These are phyloP conservation scores for Yamadazyma insecticola DNA, from an alignment of 805 yeast genomes.

Conservation along the genomic window DNA sequence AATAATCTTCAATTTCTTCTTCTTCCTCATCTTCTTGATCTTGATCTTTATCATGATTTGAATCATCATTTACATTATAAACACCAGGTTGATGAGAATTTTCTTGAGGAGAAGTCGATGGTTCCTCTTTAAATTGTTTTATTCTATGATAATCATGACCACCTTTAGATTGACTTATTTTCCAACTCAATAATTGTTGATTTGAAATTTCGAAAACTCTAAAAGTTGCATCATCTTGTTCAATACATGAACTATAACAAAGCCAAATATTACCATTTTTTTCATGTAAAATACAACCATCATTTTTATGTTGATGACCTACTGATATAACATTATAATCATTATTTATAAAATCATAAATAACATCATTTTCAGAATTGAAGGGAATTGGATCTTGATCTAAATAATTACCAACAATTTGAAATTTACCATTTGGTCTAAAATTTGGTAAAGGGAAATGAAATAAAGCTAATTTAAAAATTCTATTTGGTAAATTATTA, in stretches of 20 bases:
- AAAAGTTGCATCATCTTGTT: constrained; percentile 31
- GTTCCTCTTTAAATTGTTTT: too few relatives aligned
- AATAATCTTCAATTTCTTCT: too few relatives aligned
- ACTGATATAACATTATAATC: constrained; percentile 36
- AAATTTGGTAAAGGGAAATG: constrained; percentile 41
- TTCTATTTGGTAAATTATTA: constrained; percentile 1
- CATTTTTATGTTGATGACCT: constrained; percentile 43
- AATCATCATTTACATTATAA: too few relatives aligned
- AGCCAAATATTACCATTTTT: constrained; percentile 24
- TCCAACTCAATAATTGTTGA: constrained; percentile 32
- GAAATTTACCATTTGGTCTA: constrained; percentile 35
- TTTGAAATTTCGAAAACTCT: constrained; percentile 30
- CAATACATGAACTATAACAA: constrained; percentile 37
- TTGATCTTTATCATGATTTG: too few relatives aligned
- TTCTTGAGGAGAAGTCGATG: too few relatives aligned
- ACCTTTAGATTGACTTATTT: constrained; percentile 21
- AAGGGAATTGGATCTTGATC: constrained; percentile 32
- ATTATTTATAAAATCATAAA: constrained; percentile 29
- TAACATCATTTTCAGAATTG: constrained; percentile 22
- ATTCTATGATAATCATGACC: constrained; percentile 30
- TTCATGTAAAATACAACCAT: constrained; percentile 30
- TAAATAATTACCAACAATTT: constrained; percentile 34
- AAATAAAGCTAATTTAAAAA: constrained; percentile 30
- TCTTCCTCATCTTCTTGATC: too few relatives aligned
- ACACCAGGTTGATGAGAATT: too few relatives aligned